A percentile compares a stretch with the other conserved stretches of the same genome.
Conservation (phyloP, 2,329 filamentous ascomycete genomes). For the Trichoderma aggressivum region DNA sequence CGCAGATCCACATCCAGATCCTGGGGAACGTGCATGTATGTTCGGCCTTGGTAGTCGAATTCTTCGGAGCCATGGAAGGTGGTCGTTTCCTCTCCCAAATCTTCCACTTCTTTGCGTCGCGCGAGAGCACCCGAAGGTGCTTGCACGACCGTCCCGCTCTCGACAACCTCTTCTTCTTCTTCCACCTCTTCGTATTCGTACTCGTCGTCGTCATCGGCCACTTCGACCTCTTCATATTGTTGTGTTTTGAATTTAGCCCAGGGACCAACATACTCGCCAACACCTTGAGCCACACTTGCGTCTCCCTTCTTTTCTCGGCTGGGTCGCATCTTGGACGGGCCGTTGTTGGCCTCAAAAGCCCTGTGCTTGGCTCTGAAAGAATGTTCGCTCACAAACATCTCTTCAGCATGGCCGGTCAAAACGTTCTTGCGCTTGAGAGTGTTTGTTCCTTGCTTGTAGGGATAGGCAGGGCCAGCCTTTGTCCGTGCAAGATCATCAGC, state of each 20-base stretch:
- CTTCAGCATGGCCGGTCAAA: conserved; percentile 80
- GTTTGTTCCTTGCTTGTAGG: conserved; percentile 63
- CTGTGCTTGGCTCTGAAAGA: conserved; percentile 86
- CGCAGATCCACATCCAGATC: conserved; percentile 82
- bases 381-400: conserved; percentile 85
- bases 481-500: conserved; percentile 68
- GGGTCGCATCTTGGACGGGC: conserved; percentile 60
- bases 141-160: conserved; percentile 59
- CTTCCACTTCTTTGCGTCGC: conserved; percentile 56
- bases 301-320: conserved; percentile 83
- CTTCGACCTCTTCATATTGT: conserved; percentile 72
- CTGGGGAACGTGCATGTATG: conserved; percentile 96
- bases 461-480: conserved; percentile 67
- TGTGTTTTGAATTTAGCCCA: conserved; percentile 81
- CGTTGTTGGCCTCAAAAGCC: conserved; percentile 68
- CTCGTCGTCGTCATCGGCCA: conserved; percentile 71
- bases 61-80: conserved; percentile 80
- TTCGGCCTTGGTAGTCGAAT: conserved; percentile 90
- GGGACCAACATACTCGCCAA: conserved; percentile 85
- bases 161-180: conserved; percentile 68
- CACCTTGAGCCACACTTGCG: conserved; percentile 77
- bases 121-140: conserved; percentile 54
- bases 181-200: conserved; percentile 77
- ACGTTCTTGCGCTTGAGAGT: conserved; percentile 74
- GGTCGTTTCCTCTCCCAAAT: conserved; percentile 70